Evolutionary conservation across 1,284 basidiomycete genomes (phyloP).

Genomic region (Irpex rosettiformis): DNA sequence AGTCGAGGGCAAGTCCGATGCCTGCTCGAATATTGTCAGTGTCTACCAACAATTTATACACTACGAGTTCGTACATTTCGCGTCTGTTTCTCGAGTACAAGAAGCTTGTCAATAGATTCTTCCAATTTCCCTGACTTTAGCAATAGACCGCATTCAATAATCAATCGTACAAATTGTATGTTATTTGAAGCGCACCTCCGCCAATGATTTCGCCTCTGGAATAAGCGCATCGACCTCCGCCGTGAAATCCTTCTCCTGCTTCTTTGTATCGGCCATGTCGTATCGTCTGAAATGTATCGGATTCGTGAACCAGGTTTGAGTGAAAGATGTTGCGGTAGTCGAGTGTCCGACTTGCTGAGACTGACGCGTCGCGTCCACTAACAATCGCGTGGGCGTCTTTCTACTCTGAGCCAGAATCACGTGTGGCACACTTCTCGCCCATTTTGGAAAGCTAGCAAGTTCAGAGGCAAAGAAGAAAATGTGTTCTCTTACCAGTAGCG

Average conservation of each 20-base stretch:
- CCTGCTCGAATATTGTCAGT: slow-evolving; percentile 43
- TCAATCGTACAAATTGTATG: not conserved
- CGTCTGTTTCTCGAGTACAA: slow-evolving; percentile 91
- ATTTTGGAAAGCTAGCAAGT: slow-evolving; percentile 14
- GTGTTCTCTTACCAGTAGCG: slow-evolving; percentile 16
- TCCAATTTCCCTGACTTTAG: slow-evolving; percentile 71
- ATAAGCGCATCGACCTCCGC: slow-evolving; percentile 65
- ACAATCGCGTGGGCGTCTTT: slow-evolving; percentile 23
- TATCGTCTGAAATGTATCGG: slow-evolving; percentile 17
- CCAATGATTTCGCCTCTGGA: slow-evolving; percentile 50
- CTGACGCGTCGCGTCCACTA: slow-evolving; percentile 71
- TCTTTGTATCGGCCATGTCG: slow-evolving; percentile 72
- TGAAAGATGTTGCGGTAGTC: slow-evolving; percentile 24
- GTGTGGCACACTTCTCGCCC: slow-evolving; percentile 14
- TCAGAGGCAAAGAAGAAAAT: slow-evolving; percentile 13
- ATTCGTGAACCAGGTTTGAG: slow-evolving; percentile 28
- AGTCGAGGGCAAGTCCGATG: slow-evolving; percentile 90
- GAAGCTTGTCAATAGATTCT: slow-evolving; percentile 88
- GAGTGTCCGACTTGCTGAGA: slow-evolving; percentile 22
- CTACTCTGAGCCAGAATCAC: slow-evolving; percentile 21
- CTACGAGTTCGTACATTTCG: slow-evolving; percentile 69
- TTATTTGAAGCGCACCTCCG: slow-evolving; percentile 42
- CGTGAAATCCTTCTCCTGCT: slow-evolving; percentile 76
- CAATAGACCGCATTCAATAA: slow-evolving; percentile 18
- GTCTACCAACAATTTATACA: not conserved